These are phyloP conservation scores for Quercus phellos DNA, from an alignment of 331 rosid species.

Conservation along the genomic window DNA sequence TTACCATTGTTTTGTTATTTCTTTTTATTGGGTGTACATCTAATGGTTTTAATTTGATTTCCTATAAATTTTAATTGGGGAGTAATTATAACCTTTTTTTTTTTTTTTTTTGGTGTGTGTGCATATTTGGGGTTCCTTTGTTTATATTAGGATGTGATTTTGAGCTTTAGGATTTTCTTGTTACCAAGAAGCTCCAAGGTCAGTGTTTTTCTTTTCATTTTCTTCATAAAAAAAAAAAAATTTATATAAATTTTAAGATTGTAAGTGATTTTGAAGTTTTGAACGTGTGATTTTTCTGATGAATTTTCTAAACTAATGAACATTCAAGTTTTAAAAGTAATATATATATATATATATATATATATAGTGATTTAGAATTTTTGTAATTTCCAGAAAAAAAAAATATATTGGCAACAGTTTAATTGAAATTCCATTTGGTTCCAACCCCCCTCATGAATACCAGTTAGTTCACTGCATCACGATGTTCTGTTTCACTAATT, in stretches of 20 bases:
- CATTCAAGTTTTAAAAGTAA: background rate
- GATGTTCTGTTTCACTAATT: background rate
- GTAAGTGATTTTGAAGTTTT: no score
- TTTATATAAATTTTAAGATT: no score
- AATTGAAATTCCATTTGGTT: background rate
- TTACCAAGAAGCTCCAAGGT: background rate
- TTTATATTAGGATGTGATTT: no score
- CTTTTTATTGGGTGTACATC: background rate
- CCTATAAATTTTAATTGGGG: background rate
- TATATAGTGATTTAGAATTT: background rate
- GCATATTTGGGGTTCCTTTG: no score
- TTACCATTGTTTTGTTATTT: background rate
- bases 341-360: no score
- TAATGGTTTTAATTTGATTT: background rate
- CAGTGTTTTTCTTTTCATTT: background rate
- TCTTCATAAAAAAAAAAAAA: background rate
- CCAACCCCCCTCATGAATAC: background rate
- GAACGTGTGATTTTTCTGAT: no score
- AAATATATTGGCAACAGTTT: background rate
- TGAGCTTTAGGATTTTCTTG: background rate
- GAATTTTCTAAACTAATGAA: background rate
- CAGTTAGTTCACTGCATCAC: background rate
- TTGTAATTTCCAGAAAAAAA: background rate
- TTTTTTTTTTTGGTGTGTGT: no score
- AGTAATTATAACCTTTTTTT: background rate